These are phyloP conservation scores for Ascochyta pisi DNA, from an alignment of 2,329 filamentous ascomycete genomes.

Conservation along the genomic window DNA sequence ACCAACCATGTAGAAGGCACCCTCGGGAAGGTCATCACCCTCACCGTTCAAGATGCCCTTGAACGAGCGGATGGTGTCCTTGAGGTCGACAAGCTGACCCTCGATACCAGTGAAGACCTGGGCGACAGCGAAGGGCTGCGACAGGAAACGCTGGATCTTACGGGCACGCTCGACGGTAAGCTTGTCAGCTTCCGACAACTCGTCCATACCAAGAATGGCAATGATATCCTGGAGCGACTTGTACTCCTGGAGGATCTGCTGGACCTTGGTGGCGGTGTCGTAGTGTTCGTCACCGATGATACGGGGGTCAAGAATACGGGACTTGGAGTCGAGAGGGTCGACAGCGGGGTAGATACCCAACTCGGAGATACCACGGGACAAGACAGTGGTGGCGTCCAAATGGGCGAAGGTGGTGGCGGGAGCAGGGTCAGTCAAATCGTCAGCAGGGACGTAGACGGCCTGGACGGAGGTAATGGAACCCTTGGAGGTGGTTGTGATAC, in stretches of 20 bases:
- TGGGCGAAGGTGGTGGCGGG: slow-evolving; percentile 99
- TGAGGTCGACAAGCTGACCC: slow-evolving; percentile 95
- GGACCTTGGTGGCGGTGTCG: slow-evolving; percentile 89
- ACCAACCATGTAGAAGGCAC: slow-evolving; percentile 98
- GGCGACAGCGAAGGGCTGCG: slow-evolving; percentile 94
- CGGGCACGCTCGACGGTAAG: slow-evolving; percentile 99
- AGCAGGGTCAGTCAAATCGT: slow-evolving; percentile 99
- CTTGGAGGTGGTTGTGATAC: slow-evolving; percentile 99
- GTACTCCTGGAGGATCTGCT: slow-evolving; percentile 99
- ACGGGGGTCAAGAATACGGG: slow-evolving; percentile 99
- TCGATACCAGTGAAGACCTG: slow-evolving; percentile 92
- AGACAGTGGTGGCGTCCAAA: slow-evolving; percentile 99
- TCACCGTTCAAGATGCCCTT: slow-evolving; percentile 96
- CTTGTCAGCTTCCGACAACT: slow-evolving; percentile 98
- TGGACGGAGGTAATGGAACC: slow-evolving; percentile 99
- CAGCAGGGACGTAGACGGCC: slow-evolving; percentile 99
- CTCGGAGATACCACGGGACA: slow-evolving; percentile 99
- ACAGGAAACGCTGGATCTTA: slow-evolving; percentile 99
- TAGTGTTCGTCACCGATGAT: slow-evolving; percentile 98
- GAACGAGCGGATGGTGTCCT: slow-evolving; percentile 98
- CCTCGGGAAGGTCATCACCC: slow-evolving; percentile 93
- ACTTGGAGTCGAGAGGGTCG: slow-evolving; percentile 99
- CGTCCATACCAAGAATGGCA: slow-evolving; percentile 99
- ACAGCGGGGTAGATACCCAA: slow-evolving; percentile 99
- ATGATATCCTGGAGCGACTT: slow-evolving; percentile 99